phyloP scores from a whole-genome alignment of 1,284 basidiomycete species.

The Acaromyces ingoldii region DNA sequence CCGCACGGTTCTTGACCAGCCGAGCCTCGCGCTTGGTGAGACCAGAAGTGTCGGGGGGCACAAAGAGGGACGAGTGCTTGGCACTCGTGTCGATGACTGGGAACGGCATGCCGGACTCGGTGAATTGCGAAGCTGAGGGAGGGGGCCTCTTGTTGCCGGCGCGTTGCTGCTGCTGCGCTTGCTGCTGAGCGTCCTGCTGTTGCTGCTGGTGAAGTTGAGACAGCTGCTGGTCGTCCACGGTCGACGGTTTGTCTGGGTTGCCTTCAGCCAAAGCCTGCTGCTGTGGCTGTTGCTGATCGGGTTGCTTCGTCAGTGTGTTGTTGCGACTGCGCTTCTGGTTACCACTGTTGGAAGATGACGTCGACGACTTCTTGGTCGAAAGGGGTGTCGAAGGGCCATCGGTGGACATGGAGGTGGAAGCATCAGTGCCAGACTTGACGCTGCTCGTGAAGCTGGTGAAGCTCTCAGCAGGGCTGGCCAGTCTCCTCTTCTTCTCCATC shows the following conservation, averaged over 20 bases:
- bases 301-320: not conserved
- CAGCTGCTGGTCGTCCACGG: not conserved
- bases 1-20: slow-evolving; percentile 83
- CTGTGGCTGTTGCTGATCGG: not conserved
- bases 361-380: not conserved
- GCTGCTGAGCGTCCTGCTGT: not conserved
- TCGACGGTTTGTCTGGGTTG: not conserved
- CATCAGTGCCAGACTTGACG: not conserved
- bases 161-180: not conserved
- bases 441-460: not conserved
- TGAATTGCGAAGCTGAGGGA: slow-evolving; percentile 44
- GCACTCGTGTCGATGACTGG: slow-evolving; percentile 50
- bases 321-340: not conserved
- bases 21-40: slow-evolving; percentile 82
- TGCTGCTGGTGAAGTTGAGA: not conserved
- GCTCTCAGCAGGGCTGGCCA: slow-evolving; percentile 1
- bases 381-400: not conserved
- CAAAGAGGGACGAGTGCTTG: slow-evolving; percentile 56
- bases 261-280: not conserved
- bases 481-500: slow-evolving; percentile 3
- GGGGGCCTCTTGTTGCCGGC: slow-evolving; percentile 21
- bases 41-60: slow-evolving; percentile 79
- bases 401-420: not conserved
- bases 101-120: slow-evolving; percentile 47
- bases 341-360: not conserved